These are phyloP conservation scores for Petasospora rhodanensis DNA, from an alignment of 1,139 yeast species.

Conservation along the genomic window DNA sequence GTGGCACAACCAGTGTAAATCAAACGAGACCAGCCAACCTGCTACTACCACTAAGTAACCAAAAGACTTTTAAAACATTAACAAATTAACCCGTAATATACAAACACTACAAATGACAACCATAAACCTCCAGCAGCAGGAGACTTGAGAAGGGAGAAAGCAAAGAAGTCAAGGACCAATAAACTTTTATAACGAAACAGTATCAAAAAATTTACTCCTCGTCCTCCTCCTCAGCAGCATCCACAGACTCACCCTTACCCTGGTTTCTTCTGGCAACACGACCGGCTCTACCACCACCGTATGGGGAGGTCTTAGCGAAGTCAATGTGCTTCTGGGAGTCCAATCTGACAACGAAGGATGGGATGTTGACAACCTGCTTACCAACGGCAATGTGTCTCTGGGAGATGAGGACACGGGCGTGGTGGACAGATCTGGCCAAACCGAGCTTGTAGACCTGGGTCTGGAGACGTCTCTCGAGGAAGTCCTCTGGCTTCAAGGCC, in stretches of 20 bases:
- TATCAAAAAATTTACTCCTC: conserved; percentile 46
- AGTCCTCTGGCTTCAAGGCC: conserved; percentile 97
- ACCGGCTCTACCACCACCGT: conserved; percentile 99
- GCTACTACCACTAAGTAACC: too few species aligned
- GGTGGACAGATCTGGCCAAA: conserved; percentile 99
- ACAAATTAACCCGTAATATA: too few species aligned
- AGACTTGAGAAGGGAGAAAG: too few species aligned
- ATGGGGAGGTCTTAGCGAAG: conserved; percentile 98
- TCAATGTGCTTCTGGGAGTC: conserved; percentile 99
- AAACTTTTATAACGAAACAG: too few species aligned
- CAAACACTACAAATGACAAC: too few species aligned
- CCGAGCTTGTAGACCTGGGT: conserved; percentile 99
- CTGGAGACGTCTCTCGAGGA: conserved; percentile 99
- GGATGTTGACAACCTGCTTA: conserved; percentile 97
- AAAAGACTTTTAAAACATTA: too few species aligned
- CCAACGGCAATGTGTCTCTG: conserved; percentile 99
- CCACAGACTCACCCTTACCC: conserved; percentile 26
- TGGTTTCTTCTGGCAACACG: conserved; percentile 98
- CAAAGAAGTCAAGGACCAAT: too few species aligned
- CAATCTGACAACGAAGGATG: conserved; percentile 99
- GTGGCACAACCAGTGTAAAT: too few species aligned
- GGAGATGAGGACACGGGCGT: conserved; percentile 97
- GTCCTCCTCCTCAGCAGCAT: conserved; percentile 66
- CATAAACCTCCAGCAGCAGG: too few species aligned
- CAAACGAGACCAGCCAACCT: too few species aligned